phyloP scores from a whole-genome alignment of 192 early-diverging fungal species.

The Chytriomyces hyalinus region DNA sequence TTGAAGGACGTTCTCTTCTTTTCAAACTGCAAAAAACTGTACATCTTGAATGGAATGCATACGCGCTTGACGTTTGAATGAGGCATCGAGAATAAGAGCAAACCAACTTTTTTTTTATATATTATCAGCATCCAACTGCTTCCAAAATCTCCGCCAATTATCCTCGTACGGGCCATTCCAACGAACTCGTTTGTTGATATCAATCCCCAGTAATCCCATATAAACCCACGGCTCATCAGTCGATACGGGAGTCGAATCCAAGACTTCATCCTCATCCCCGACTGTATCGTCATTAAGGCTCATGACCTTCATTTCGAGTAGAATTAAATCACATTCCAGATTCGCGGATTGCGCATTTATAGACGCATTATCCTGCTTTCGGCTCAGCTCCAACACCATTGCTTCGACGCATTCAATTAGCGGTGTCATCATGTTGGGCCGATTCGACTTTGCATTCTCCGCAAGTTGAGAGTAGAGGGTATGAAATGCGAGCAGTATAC shows the following conservation, averaged over 20 bases:
- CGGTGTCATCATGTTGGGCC: background rate
- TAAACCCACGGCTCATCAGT: conserved; percentile 21
- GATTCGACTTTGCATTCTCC: background rate
- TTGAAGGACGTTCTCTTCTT: too few species aligned
- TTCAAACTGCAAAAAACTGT: too few species aligned
- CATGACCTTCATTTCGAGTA: background rate
- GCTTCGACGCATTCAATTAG: conserved; percentile 2
- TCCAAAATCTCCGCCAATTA: conserved; percentile 11
- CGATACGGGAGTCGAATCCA: background rate
- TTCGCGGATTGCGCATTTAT: too few species aligned
- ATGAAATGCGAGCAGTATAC: background rate
- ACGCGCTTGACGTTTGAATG: too few species aligned
- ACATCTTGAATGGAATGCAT: too few species aligned
- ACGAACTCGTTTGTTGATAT: background rate
- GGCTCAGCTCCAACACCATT: conserved; percentile 15
- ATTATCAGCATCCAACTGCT: background rate
- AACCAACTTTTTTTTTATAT: too few species aligned
- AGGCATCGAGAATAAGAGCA: too few species aligned
- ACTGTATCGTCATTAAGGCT: background rate
- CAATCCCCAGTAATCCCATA: conserved; percentile 10
- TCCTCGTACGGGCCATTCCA: conserved; percentile 11
- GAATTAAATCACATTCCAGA: background rate
- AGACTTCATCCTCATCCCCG: too few species aligned
- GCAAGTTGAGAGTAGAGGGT: background rate
- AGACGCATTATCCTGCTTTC: background rate